Evolutionary conservation across 805 yeast genomes (phyloP).

Genomic region (Ogataea ramenticola): DNA sequence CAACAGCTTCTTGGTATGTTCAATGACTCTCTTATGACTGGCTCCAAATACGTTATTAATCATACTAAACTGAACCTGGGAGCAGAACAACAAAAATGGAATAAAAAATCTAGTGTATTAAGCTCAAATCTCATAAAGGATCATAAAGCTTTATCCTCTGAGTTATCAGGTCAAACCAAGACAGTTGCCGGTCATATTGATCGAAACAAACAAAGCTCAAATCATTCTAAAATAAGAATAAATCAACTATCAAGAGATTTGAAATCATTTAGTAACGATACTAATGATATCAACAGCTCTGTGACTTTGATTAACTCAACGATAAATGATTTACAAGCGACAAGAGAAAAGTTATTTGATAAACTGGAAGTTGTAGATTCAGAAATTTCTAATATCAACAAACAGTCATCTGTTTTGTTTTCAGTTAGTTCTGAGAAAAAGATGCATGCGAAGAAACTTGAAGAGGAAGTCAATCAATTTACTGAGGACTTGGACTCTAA

Average conservation of each 20-base stretch:
- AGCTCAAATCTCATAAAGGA: neutral
- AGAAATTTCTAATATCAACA: neutral
- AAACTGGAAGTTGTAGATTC: neutral
- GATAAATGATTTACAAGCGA: neutral
- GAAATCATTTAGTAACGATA: neutral
- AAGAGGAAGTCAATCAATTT: neutral
- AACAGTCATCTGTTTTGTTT: neutral
- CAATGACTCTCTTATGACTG: neutral
- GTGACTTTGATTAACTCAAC: neutral
- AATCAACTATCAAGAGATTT: neutral
- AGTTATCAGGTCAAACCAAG: neutral
- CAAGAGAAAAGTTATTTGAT: neutral
- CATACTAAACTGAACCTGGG: neutral
- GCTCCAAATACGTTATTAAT: neutral
- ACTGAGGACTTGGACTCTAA: neutral
- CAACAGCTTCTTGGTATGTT: neutral
- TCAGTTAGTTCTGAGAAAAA: neutral
- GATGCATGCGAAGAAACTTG: neutral
- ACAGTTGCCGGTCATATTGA: neutral
- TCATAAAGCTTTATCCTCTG: neutral
- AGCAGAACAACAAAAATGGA: neutral
- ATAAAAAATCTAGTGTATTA: neutral
- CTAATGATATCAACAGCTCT: neutral
- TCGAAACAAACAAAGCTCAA: neutral
- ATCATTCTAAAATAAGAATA: neutral